phyloP scores from a whole-genome alignment of 1,284 basidiomycete species.

The Sporisorium graminicola region DNA sequence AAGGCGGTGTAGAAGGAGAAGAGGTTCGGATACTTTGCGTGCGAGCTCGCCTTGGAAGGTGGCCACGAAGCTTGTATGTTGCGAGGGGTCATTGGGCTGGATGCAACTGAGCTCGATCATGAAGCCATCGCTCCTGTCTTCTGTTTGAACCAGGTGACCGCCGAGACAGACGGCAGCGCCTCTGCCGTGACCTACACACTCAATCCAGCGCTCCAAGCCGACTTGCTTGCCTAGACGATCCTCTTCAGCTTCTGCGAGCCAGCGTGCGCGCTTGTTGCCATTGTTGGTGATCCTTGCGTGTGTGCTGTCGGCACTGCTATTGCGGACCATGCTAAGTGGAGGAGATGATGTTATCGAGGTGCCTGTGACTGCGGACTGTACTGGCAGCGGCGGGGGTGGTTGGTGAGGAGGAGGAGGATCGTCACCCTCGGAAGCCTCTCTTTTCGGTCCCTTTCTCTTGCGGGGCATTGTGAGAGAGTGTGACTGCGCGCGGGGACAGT shows the following conservation, averaged over 20 bases:
- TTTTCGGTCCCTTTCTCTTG: conserved; percentile 41
- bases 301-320: neutral
- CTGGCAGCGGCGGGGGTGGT: neutral
- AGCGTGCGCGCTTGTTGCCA: conserved; percentile 16
- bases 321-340: neutral
- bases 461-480: conserved; percentile 29
- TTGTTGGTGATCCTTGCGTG: too few species aligned
- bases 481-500: neutral
- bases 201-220: conserved; percentile 30
- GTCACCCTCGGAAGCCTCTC: conserved; percentile 34
- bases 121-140: neutral
- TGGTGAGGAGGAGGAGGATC: neutral
- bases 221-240: conserved; percentile 44
- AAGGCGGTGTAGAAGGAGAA: conserved; percentile 21
- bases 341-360: neutral
- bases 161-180: conserved; percentile 46
- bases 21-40: conserved; percentile 21
- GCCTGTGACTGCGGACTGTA: neutral
- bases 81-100: conserved; percentile 8
- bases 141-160: conserved; percentile 14
- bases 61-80: conserved; percentile 3
- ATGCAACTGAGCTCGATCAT: conserved; percentile 18
- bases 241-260: conserved; percentile 29
- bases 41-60: conserved; percentile 22
- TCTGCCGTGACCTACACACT: conserved; percentile 40